Evolutionary conservation across 176 grass and related monocot genomes (phyloP), one percentile per base, ranked within the genome.

Genomic region (Carex myosuroides): DNA sequence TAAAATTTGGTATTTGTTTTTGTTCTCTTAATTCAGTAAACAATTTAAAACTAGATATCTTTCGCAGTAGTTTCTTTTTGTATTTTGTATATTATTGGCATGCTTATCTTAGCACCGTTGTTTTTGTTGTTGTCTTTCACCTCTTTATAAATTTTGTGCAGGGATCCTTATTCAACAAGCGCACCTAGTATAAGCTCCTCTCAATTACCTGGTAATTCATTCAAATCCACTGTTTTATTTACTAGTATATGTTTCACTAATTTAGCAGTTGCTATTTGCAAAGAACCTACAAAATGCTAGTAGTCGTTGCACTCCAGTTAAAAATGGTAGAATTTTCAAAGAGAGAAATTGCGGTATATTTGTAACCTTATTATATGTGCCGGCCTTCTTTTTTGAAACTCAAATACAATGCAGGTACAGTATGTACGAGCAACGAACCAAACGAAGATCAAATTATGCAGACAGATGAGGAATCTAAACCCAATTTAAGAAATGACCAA

Each of bases 161-260:
- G 94, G 91, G 91, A 90, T 64, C 94, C 89, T 60, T 97, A 97
- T 81, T 91, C 60, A 85, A 97, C 85, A 85, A 90, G 87, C 88
- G 75, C 87, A 73, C 86, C 85, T 79, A 79, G 64, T 75, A 88
- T 88, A 79, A 97, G 81, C 86, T 85, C 88, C 85, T 85, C 94
- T 82, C 77, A 83, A 52, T 85, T 86, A 7, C 80, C 85, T 76
- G 86, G 90, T 91, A 92, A 81, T 84, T 82, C 81, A 68, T 21
- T 91, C 84, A 70, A 50, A 48, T 42, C 60, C 65, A 12, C 64
- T 61, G 63, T 84, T 84, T n/a, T 35, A 9, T 77, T 79, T 11
- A 50, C 13, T 18, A 24, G 66, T 67, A 3, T 56, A 57, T 8
- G 21, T 11, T 14, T 32, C 50, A 33, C 24, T 77, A 55, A 57